Base-by-base conservation (phyloP, 1,284 basidiomycete species). In the Ustilago nuda region DNA sequence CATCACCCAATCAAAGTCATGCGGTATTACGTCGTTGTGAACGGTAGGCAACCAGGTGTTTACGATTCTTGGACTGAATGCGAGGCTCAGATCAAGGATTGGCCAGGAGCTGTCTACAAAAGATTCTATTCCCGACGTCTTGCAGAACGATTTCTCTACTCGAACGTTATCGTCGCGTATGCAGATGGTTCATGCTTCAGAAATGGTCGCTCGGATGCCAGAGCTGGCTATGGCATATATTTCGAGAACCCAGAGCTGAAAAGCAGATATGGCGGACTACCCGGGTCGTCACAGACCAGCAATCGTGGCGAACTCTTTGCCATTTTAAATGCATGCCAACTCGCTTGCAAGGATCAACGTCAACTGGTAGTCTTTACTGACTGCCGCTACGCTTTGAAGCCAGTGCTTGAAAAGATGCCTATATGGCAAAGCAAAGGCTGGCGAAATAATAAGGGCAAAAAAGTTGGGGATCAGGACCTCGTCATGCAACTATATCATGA, bases 181-280 rank as follows among this genome's bases (percentile, higher is more conserved):
- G 36, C 19, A 9, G 55, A 56, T 13, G 55, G 55, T 0, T 43
- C 37, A 23, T 56, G 39, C 27, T 11, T 56, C 15, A 17, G 17
- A 12, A 41, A 33, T n/a, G 41, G 55, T 6, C 30, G 7, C 15
- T 17, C 15, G 12, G 19, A 6, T 23, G 37, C 36, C 36, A 30
- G 37, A 23, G 54, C 54, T 32, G 54, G 54, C 19, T 56, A 13
- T 9, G 54, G 54, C 5, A 23, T 56, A 7, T 56, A 43, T 13
- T 41, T 53, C 19, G 51, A 33, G n/a, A n/a, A 53, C 50, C 50
- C 50, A 11, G 15, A 33, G 3, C 8, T 30, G 11, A 37, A 55
- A 5, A n/a, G 5, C n/a, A 39, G 36, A 11, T 17, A 15, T 33
- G 4, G 13, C 13, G 19, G 52, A 35, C 32, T 36, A 37, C 35